Evolutionary conservation across 441 rosid species (phyloP), one percentile per base, ranked within the genome.

Genomic region (Populus hybrid): DNA sequence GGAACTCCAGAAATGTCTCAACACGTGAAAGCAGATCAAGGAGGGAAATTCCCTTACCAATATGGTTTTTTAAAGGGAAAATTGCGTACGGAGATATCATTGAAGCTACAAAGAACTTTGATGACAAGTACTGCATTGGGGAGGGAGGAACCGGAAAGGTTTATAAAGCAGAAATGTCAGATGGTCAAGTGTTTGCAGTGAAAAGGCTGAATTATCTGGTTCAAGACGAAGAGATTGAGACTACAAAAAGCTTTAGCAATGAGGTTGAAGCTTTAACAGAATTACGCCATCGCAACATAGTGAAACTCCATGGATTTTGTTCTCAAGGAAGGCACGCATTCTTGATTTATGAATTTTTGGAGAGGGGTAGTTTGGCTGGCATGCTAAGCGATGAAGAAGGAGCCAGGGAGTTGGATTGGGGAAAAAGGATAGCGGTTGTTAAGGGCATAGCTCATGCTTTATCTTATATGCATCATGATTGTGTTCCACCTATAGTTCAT

Each of bases 51-150:
- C 45, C 70, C 14, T 79, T 79, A 40, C 35, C 83, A 0, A 21
- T 79, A 3, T 76, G 82, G 73, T 40, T 59, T 75, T 79, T 72
- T 63, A 76, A 78, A 24, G 84, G 79, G 7, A 82, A 77, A 72
- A 61, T 78, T 74, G n/a, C 2, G 67, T 68, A 61, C 23, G 53
- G 42, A 74, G 76, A 75, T 29, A 75, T 78, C 16, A 35, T 78
- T 40, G 68, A 64, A 3, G 68, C 68, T 0, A 24, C 68, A 21
- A 26, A 24, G 68, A 26, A 64, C 28, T 64, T 64, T 12, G 31
- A 64, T 26, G 28, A 23, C 28, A 64, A 0, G 68, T 26, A 24
- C 68, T 64, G 31, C 68, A 24, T 24, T 64, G 68, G 68, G 2
- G 68, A 64, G 31, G 31, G 31, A 23, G 68, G 68, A 64, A 21